Evolutionary conservation across 306 rosid genomes (phyloP).

Genomic region (Ceratonia siliqua): DNA sequence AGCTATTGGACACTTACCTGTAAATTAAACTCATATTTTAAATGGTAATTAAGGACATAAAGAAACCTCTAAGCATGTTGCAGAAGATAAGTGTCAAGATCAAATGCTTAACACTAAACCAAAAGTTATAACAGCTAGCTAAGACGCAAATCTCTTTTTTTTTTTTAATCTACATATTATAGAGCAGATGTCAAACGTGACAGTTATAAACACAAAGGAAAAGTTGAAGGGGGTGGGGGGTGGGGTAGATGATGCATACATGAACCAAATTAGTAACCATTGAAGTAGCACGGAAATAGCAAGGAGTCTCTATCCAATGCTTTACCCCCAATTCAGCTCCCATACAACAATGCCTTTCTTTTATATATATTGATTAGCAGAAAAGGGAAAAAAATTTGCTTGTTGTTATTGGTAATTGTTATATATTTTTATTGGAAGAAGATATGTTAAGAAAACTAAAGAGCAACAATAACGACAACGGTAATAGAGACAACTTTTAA

Average conservation of each 20-base stretch:
- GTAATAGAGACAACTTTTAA: constrained; percentile 21
- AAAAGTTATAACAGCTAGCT: too few relatives aligned
- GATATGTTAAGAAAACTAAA: constrained; percentile 7
- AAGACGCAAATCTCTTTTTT: too few relatives aligned
- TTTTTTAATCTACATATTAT: too few relatives aligned
- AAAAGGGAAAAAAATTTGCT: constrained; percentile 40
- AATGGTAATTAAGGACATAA: too few relatives aligned
- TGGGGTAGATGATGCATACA: background rate
- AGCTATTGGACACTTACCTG: too few relatives aligned
- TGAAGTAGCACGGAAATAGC: constrained; percentile 17
- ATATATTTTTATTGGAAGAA: constrained; percentile 27
- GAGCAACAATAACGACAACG: constrained; percentile 28
- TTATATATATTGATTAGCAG: background rate
- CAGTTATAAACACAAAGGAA: background rate
- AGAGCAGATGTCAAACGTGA: too few relatives aligned
- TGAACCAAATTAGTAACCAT: constrained; percentile 9
- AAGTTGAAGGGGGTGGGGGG: background rate
- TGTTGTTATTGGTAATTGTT: constrained; percentile 43
- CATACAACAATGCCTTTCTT: constrained; percentile 21
- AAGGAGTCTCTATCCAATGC: background rate
- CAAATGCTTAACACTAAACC: too few relatives aligned
- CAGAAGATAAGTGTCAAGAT: too few relatives aligned
- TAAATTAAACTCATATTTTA: too few relatives aligned
- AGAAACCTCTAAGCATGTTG: too few relatives aligned
- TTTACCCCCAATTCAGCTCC: constrained; percentile 3